phyloP scores from a whole-genome alignment of 2,329 filamentous ascomycete genomes.

The Ophiostoma fasciatum region DNA sequence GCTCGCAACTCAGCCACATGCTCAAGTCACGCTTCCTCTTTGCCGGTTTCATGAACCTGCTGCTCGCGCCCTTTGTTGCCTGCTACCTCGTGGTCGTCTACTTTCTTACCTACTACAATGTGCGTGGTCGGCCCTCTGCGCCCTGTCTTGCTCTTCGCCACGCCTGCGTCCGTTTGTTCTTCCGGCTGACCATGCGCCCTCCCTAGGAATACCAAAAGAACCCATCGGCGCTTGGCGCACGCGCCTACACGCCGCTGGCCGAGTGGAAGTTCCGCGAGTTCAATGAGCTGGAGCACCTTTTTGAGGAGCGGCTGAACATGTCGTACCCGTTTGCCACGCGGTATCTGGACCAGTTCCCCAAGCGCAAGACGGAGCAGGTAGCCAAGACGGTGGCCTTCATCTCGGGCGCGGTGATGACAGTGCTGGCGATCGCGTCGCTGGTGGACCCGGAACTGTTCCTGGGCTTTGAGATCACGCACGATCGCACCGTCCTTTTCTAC shows the following conservation, averaged over 20 bases:
- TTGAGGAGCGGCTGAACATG: constrained; percentile 80
- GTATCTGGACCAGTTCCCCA: constrained; percentile 93
- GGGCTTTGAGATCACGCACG: constrained; percentile 78
- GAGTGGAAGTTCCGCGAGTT: constrained; percentile 99
- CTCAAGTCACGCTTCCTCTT: constrained; percentile 67
- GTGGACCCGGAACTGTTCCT: constrained; percentile 84
- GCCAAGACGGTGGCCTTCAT: constrained; percentile 79
- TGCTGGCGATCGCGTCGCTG: constrained; percentile 72
- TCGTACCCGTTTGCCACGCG: constrained; percentile 84
- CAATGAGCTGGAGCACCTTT: constrained; percentile 89
- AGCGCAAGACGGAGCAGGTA: constrained; percentile 78
- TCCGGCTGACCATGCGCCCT: too few species aligned
- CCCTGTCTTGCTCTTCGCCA: too few species aligned
- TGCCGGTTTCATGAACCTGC: constrained; percentile 70
- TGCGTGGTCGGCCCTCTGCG: too few species aligned
- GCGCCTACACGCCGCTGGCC: constrained; percentile 82
- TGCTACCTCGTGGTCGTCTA: constrained; percentile 76
- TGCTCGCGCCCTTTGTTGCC: constrained; percentile 79
- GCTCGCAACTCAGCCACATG: constrained; percentile 62
- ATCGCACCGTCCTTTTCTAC: constrained; percentile 83
- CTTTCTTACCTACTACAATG: constrained; percentile 89
- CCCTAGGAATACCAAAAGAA: constrained; percentile 84
- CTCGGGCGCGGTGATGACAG: constrained; percentile 69
- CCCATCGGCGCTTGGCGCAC: constrained; percentile 69
- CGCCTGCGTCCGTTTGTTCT: too few species aligned